Percentiles rank a stretch among this genome's conserved stretches.
These are phyloP conservation scores for Lentinula sp. DNA, from an alignment of 768 basidiomycete genomes.

Conservation along the genomic window DNA sequence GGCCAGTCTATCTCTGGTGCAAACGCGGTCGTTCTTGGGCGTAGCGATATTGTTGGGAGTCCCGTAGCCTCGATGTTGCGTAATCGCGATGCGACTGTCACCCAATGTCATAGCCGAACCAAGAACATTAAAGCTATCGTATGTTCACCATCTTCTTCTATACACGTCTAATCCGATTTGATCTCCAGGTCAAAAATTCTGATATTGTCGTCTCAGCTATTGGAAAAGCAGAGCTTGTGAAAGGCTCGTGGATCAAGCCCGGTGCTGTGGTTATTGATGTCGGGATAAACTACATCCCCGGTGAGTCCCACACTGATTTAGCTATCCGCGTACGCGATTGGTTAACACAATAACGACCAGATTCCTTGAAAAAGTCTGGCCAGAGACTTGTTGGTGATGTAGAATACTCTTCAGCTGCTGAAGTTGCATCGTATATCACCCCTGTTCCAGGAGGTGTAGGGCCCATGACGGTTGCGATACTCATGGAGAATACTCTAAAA, in stretches of 20 bases:
- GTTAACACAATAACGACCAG: conserved; percentile 27
- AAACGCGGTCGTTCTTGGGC: conserved; percentile 87
- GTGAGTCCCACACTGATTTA: conserved; percentile 29
- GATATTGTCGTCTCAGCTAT: conserved; percentile 98
- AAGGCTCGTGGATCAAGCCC: conserved; percentile 92
- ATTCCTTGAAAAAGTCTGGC: conserved; percentile 89
- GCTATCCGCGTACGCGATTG: neutral
- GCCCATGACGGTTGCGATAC: conserved; percentile 98
- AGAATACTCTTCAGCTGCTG: conserved; percentile 70
- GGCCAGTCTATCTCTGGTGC: conserved; percentile 71
- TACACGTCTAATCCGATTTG: conserved; percentile 5
- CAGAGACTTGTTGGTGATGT: conserved; percentile 96
- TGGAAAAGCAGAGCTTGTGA: conserved; percentile 84
- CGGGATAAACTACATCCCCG: conserved; percentile 93
- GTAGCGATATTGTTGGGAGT: conserved; percentile 96
- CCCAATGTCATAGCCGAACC: conserved; percentile 93
- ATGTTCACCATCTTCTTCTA: conserved; percentile 19
- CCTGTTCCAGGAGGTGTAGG: conserved; percentile 99
- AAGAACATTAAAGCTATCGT: conserved; percentile 77
- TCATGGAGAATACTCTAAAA: conserved; percentile 90
- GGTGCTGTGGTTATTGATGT: conserved; percentile 97
- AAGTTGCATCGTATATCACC: conserved; percentile 85
- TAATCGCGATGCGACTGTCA: conserved; percentile 91
- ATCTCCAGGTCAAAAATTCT: conserved; percentile 65
- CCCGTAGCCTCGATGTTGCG: conserved; percentile 90